phyloP scores from a whole-genome alignment of 2,329 filamentous ascomycete genomes.

The Microascus cirrosus region DNA sequence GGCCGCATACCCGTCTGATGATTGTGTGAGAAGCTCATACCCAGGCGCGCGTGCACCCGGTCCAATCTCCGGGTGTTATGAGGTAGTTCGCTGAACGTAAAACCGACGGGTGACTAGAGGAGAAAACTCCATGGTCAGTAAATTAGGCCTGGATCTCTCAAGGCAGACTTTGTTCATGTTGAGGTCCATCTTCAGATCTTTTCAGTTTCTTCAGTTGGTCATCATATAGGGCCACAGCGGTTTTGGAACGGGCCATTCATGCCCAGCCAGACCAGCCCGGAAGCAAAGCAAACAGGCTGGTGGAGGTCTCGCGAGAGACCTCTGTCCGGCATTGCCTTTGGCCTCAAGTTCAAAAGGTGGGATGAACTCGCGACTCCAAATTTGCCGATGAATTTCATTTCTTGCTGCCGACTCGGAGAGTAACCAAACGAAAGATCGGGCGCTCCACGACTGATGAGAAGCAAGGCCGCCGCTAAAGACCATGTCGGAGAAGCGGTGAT shows the following conservation, averaged over 20 bases:
- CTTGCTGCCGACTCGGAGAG: not conserved
- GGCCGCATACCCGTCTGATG: not conserved
- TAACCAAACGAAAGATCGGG: not conserved
- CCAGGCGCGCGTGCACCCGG: not conserved
- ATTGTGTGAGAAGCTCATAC: not conserved
- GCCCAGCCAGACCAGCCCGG: not conserved
- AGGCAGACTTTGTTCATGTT: not conserved
- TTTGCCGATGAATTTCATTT: not conserved
- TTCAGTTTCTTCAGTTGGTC: conserved; percentile 4
- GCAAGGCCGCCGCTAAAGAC: not conserved
- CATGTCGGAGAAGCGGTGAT: not conserved
- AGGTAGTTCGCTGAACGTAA: not conserved
- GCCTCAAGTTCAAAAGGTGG: not conserved
- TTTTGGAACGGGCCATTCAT: not conserved
- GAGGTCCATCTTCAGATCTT: conserved; percentile 4
- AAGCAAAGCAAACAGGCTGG: not conserved
- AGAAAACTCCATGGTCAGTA: not conserved
- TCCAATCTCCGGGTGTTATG: not conserved
- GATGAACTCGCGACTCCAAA: conserved; percentile 4
- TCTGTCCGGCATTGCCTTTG: conserved; percentile 5
- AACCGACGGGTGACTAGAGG: not conserved
- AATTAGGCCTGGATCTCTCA: not conserved
- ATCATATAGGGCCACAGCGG: conserved; percentile 2
- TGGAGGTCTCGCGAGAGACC: not conserved
- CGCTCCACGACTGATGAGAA: not conserved